phyloP scores from a whole-genome alignment of 305 asterid genomes.

The Solanum hybrid region DNA sequence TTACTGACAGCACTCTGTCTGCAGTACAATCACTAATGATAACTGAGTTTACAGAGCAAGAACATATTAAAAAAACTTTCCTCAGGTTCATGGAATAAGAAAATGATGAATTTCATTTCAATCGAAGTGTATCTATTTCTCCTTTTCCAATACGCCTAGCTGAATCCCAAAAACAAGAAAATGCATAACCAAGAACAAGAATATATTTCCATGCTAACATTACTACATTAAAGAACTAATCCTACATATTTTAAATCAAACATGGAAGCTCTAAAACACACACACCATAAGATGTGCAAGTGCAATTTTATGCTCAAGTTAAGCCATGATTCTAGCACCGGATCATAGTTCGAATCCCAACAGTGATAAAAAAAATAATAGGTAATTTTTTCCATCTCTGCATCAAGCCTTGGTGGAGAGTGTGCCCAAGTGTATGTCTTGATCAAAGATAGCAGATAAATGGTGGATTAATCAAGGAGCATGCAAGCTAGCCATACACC shows the following conservation, averaged over 20 bases:
- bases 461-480: not conserved
- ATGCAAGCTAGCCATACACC: not conserved
- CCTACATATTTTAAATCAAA: not conserved
- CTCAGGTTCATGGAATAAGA: not conserved
- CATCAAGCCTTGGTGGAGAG: not conserved
- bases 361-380: not conserved
- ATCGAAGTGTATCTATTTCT: not conserved
- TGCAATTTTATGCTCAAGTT: not conserved
- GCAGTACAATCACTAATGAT: not conserved
- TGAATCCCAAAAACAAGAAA: not conserved
- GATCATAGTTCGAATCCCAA: not conserved
- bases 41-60: not conserved
- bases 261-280: not conserved
- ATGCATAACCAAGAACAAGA: not conserved
- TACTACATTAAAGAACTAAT: not conserved
- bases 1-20: not conserved
- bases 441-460: not conserved
- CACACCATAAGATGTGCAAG: not conserved
- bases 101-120: not conserved
- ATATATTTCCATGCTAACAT: not conserved
- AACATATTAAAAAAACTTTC: not conserved
- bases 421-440: not conserved
- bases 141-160: not conserved
- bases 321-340: not conserved
- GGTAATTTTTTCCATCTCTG: not conserved